A percentile compares a stretch with the other conserved stretches of the same genome.
Conservation (phyloP, 352 stramenopile genomes). For the Globisporangium mamillatum region DNA sequence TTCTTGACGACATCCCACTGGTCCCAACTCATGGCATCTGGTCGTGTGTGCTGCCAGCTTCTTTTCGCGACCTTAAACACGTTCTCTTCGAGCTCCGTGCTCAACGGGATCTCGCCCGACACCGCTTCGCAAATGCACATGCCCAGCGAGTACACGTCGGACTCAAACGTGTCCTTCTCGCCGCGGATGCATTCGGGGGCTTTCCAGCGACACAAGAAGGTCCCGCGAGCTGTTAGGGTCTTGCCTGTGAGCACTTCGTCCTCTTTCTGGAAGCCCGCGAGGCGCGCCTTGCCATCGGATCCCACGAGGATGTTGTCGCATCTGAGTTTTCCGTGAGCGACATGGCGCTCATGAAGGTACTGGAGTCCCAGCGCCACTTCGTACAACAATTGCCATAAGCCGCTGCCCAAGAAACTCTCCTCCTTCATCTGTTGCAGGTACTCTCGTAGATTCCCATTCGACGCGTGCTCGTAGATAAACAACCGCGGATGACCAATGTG, state of each 20-base stretch:
- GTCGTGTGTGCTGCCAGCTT: neutral
- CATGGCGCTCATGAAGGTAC: slow-evolving; percentile 40
- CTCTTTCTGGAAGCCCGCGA: slow-evolving; percentile 7
- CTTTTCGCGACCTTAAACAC: neutral
- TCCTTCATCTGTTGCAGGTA: neutral
- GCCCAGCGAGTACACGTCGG: slow-evolving; percentile 32
- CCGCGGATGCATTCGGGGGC: slow-evolving; percentile 28
- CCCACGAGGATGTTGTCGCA: slow-evolving; percentile 15
- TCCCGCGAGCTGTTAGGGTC: neutral
- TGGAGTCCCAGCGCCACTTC: slow-evolving; percentile 36
- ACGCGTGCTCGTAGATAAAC: slow-evolving; percentile 7
- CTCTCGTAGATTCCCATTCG: slow-evolving; percentile 5
- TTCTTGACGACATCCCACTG: slow-evolving; percentile 13
- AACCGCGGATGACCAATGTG: slow-evolving; percentile 7
- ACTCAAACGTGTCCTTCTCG: slow-evolving; percentile 19
- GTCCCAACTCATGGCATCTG: neutral
- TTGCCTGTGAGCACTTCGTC: neutral
- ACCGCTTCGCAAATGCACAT: slow-evolving; percentile 37
- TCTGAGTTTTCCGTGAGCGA: slow-evolving; percentile 28
- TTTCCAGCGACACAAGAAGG: slow-evolving; percentile 24
- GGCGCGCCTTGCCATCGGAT: slow-evolving; percentile 4
- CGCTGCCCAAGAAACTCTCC: neutral
- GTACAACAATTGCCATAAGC: slow-evolving; percentile 8
- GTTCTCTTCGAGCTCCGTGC: neutral
- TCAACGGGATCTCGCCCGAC: slow-evolving; percentile 23